phyloP scores from a whole-genome alignment of 1,284 basidiomycete species.

The Vanrija sp. region DNA sequence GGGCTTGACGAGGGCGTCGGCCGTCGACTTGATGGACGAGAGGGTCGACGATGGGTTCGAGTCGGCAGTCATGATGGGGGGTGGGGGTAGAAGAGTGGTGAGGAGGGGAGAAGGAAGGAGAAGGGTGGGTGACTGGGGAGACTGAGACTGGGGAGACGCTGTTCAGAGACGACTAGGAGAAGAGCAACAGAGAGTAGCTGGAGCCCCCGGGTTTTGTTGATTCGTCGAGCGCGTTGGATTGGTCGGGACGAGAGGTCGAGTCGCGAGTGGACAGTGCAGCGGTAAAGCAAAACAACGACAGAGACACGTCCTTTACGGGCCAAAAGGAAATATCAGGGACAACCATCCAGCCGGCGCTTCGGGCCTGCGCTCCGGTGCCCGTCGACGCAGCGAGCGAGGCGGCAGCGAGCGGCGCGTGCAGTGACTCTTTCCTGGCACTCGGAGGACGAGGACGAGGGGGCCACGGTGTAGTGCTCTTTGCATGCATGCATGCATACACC shows the following conservation, averaged over 20 bases:
- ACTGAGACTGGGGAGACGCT: background rate
- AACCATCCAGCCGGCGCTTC: background rate
- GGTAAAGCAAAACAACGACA: too few relatives aligned
- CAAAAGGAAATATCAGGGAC: background rate
- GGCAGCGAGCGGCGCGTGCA: too few relatives aligned
- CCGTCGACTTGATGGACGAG: conserved; percentile 24
- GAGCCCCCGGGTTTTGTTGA: background rate
- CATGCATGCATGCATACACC: background rate
- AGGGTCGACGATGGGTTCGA: background rate
- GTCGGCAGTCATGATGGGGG: conserved; percentile 8
- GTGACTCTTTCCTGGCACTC: too few relatives aligned
- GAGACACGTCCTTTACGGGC: too few relatives aligned
- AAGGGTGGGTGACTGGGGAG: background rate
- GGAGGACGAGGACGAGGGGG: too few relatives aligned
- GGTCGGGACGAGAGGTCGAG: too few relatives aligned
- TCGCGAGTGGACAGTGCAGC: too few relatives aligned
- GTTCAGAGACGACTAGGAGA: background rate
- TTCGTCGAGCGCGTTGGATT: too few relatives aligned
- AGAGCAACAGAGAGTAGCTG: background rate
- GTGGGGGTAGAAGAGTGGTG: background rate
- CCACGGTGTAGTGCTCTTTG: too few relatives aligned
- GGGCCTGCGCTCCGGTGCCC: background rate
- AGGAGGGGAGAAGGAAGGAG: conserved; percentile 1
- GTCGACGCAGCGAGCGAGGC: background rate
- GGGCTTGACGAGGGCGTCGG: conserved; percentile 58